These are phyloP conservation scores for Cutaneotrichosporon arboriforme DNA, from an alignment of 1,284 basidiomycete genomes.

Conservation along the genomic window DNA sequence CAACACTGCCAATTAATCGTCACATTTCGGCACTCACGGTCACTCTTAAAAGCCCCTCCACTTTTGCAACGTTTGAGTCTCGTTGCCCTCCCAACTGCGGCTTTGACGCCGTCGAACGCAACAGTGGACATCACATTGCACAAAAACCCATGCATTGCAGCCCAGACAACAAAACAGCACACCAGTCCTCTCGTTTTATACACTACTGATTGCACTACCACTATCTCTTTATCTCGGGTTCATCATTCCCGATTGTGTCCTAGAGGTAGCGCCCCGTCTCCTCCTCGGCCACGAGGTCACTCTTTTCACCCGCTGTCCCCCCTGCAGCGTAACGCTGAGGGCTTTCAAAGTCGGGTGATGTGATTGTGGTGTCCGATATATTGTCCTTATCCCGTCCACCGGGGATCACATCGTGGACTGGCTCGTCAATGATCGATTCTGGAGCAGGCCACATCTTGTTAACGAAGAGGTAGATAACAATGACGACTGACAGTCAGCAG, in stretches of 20 bases:
- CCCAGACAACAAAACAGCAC: no score
- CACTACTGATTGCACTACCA: no score
- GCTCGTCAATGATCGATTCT: slow-evolving; percentile 3
- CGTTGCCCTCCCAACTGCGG: no score
- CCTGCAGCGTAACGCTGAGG: background rate
- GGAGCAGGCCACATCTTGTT: slow-evolving; percentile 13
- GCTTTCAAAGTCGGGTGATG: background rate
- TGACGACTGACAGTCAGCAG: background rate
- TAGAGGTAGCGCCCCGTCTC: background rate
- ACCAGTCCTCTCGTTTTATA: no score
- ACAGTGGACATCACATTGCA: no score
- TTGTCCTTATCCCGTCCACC: background rate
- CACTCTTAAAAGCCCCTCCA: no score
- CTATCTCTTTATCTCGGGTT: background rate
- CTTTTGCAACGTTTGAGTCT: no score
- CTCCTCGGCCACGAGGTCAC: background rate
- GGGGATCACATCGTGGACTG: slow-evolving; percentile 13
- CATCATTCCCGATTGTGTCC: background rate
- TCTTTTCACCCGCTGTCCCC: background rate
- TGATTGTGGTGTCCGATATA: background rate
- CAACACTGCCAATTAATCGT: no score
- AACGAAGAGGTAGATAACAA: slow-evolving; percentile 7
- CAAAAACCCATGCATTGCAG: no score
- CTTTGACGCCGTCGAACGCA: no score
- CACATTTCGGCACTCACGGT: no score